Evolutionary conservation across 1,284 basidiomycete species (phyloP).

Genomic region (Agroathelia rolfsii): DNA sequence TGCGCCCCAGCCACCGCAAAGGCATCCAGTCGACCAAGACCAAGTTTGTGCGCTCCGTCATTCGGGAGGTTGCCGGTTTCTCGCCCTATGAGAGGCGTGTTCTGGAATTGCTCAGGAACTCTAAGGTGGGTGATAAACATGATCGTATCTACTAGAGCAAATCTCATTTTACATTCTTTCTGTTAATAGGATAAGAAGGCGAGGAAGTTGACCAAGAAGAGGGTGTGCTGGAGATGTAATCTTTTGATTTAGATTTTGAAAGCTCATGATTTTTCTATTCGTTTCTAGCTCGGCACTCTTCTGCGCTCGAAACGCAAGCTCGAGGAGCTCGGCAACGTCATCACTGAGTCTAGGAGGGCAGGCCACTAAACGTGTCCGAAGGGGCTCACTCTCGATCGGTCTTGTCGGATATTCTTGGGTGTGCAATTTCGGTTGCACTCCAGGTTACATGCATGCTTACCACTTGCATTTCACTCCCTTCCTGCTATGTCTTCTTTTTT

Average conservation of each 20-base stretch:
- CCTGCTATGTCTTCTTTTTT: too few relatives aligned
- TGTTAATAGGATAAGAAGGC: conserved; percentile 86
- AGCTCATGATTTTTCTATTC: conserved; percentile 5
- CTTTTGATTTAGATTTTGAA: conserved; percentile 4
- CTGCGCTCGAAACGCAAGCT: conserved; percentile 96
- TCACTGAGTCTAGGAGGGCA: conserved; percentile 82
- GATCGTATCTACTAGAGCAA: not conserved
- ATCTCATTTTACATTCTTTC: too few relatives aligned
- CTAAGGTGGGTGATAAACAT: conserved; percentile 59
- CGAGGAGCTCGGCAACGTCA: conserved; percentile 85
- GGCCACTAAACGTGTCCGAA: conserved; percentile 62
- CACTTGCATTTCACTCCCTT: too few relatives aligned
- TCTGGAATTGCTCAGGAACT: conserved; percentile 98
- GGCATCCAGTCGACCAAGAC: conserved; percentile 80
- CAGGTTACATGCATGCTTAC: too few relatives aligned
- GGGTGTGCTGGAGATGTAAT: conserved; percentile 47
- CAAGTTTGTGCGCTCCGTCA: conserved; percentile 83
- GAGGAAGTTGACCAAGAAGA: conserved; percentile 95
- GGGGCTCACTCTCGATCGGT: too few relatives aligned
- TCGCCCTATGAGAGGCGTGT: conserved; percentile 98
- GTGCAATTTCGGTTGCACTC: too few relatives aligned
- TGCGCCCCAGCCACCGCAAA: conserved; percentile 88
- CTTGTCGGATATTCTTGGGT: too few relatives aligned
- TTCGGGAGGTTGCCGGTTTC: conserved; percentile 96
- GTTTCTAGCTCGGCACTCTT: conserved; percentile 79